These are phyloP conservation scores for Alectoria sarmentosa DNA, from an alignment of 495 filamentous ascomycete genomes.

Conservation along the genomic window DNA sequence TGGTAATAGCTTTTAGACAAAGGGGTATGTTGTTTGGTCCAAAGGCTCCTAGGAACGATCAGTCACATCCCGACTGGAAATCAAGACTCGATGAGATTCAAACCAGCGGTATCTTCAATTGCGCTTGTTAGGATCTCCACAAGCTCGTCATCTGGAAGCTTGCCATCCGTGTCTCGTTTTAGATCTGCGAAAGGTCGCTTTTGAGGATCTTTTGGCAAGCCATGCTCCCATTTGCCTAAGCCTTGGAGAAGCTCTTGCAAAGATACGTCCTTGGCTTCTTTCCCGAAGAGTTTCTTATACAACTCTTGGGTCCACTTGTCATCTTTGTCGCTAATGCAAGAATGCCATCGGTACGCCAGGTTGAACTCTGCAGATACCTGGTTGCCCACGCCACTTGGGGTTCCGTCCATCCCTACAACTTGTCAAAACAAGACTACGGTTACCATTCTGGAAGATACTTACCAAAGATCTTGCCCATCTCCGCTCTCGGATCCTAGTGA, in stretches of 20 bases:
- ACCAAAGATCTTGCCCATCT: conserved; percentile 45
- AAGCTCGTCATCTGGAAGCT: conserved; percentile 54
- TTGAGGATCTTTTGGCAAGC: conserved; percentile 43
- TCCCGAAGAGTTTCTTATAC: conserved; percentile 45
- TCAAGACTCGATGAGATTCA: conserved; percentile 9
- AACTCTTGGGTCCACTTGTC: conserved; percentile 59
- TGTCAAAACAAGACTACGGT: not conserved
- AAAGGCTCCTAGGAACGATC: conserved; percentile 38
- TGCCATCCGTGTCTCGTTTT: conserved; percentile 48
- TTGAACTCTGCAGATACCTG: conserved; percentile 69
- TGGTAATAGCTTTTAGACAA: conserved; percentile 49
- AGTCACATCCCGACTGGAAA: not conserved
- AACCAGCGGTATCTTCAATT: conserved; percentile 53
- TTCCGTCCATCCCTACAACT: conserved; percentile 33
- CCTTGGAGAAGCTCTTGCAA: conserved; percentile 46
- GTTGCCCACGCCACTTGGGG: conserved; percentile 60
- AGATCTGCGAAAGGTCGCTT: conserved; percentile 54
- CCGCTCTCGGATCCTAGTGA: conserved; percentile 44
- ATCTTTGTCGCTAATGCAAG: conserved; percentile 53
- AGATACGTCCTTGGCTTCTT: conserved; percentile 45
- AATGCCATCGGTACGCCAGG: conserved; percentile 67
- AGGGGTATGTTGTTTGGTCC: conserved; percentile 55
- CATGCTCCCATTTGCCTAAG: conserved; percentile 44
- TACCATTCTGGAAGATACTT: conserved; percentile 16
- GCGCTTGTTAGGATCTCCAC: conserved; percentile 52